Percentiles rank a stretch among this genome's conserved stretches.
Conservation (phyloP, 1,284 basidiomycete genomes). For the Microstroma glucosiphilum region DNA sequence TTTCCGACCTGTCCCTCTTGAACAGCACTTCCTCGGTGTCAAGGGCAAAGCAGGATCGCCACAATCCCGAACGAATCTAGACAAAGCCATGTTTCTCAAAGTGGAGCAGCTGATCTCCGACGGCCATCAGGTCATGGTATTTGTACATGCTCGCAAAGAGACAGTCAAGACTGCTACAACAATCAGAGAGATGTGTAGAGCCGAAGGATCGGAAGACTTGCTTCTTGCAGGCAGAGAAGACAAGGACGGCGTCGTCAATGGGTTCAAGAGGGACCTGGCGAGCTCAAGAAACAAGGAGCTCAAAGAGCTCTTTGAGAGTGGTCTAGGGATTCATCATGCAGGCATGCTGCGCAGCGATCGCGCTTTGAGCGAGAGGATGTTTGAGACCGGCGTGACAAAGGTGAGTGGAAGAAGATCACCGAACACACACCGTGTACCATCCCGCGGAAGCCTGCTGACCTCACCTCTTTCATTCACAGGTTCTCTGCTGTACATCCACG, state of each 20-base stretch:
- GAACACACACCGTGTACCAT: too few relatives aligned
- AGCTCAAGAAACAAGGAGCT: slow-evolving; percentile 89
- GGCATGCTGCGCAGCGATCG: slow-evolving; percentile 93
- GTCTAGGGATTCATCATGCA: slow-evolving; percentile 95
- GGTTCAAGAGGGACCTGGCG: slow-evolving; percentile 70
- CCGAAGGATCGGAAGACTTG: slow-evolving; percentile 68
- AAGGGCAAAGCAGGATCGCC: slow-evolving; percentile 79
- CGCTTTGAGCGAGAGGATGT: slow-evolving; percentile 92
- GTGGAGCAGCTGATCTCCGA: slow-evolving; percentile 45
- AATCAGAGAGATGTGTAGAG: slow-evolving; percentile 72
- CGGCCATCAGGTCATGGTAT: slow-evolving; percentile 95
- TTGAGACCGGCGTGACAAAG: slow-evolving; percentile 81
- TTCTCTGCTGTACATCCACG: slow-evolving; percentile 95
- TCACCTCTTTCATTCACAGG: slow-evolving; percentile 40
- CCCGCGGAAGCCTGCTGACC: too few relatives aligned
- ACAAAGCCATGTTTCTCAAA: slow-evolving; percentile 84
- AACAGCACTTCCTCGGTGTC: slow-evolving; percentile 95
- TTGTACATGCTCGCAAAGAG: slow-evolving; percentile 96
- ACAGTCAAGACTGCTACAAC: slow-evolving; percentile 86
- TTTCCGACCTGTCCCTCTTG: slow-evolving; percentile 90
- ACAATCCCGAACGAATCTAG: slow-evolving; percentile 76
- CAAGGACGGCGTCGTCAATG: slow-evolving; percentile 22
- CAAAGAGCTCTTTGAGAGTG: slow-evolving; percentile 84
- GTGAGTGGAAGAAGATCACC: too few relatives aligned
- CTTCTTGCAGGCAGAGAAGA: slow-evolving; percentile 55